A percentile compares a stretch with the other conserved stretches of the same genome.
Conservation (phyloP, 768 basidiomycete species). For the Strobilomyces dryophilus region DNA sequence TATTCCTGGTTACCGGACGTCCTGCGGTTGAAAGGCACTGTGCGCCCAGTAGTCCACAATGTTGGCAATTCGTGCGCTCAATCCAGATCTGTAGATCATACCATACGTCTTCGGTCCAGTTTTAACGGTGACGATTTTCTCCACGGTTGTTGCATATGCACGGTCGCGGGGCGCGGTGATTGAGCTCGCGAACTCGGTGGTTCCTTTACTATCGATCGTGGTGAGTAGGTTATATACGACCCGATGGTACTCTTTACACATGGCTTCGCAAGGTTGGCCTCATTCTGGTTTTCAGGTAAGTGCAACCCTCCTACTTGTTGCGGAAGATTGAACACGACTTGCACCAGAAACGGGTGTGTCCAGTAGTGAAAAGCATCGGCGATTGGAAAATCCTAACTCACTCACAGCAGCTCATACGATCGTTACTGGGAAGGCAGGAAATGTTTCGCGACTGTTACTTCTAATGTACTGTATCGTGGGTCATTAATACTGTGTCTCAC, state of each 20-base stretch:
- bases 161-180: conserved; percentile 55
- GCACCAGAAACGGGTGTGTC: conserved; percentile 59
- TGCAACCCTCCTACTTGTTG: neutral
- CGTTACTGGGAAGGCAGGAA: conserved; percentile 89
- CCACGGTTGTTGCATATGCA: conserved; percentile 56
- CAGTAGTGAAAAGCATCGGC: neutral
- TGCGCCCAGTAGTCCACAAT: conserved; percentile 35
- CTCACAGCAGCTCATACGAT: conserved; percentile 72
- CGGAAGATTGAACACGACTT: neutral
- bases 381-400: neutral
- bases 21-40: conserved; percentile 77
- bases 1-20: conserved; percentile 92
- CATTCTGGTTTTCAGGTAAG: conserved; percentile 81
- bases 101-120: conserved; percentile 75
- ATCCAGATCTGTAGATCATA: conserved; percentile 49
- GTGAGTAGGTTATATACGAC: conserved; percentile 41
- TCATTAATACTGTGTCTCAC: neutral
- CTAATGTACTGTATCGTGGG: conserved; percentile 42
- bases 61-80: conserved; percentile 4
- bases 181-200: conserved; percentile 74
- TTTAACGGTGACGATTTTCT: conserved; percentile 75
- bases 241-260: neutral
- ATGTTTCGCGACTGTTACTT: conserved; percentile 66
- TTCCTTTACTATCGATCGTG: conserved; percentile 86
- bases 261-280: conserved; percentile 64